Percentiles rank a stretch among this genome's conserved stretches.
Evolutionary conservation across 208 protist species (phyloP).

Genomic region (Wallacemonas collosoma): DNA sequence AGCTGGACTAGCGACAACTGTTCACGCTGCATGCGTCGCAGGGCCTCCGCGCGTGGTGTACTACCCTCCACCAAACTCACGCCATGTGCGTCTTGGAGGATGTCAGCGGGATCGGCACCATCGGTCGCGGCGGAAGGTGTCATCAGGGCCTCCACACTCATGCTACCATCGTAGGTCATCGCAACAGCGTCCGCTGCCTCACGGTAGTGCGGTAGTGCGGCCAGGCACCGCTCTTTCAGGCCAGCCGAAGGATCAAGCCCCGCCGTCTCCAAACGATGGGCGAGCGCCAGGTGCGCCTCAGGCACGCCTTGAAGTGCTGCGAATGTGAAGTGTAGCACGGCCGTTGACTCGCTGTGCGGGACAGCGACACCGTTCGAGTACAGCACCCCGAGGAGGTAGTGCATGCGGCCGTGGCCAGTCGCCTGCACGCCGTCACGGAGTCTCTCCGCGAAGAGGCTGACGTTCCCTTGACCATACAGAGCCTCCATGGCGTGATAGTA

Average conservation of each 20-base stretch:
- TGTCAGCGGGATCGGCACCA: neutral
- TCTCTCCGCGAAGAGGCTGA: conserved; percentile 46
- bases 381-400: conserved; percentile 82
- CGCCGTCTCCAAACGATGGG: conserved; percentile 34
- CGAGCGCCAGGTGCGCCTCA: conserved; percentile 82
- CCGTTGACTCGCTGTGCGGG: conserved; percentile 48
- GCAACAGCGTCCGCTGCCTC: conserved; percentile 76
- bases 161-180: conserved; percentile 57
- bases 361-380: conserved; percentile 81
- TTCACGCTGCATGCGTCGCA: neutral
- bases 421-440: conserved; percentile 44
- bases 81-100: neutral
- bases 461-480: conserved; percentile 63
- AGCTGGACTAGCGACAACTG: neutral
- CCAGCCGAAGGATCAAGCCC: neutral
- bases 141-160: neutral
- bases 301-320: conserved; percentile 70
- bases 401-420: conserved; percentile 64
- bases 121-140: neutral
- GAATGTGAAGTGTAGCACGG: conserved; percentile 82
- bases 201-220: conserved; percentile 59
- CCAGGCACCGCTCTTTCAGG: conserved; percentile 34
- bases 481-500: conserved; percentile 66
- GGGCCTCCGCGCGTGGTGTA: conserved; percentile 4
- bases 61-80: conserved; percentile 1